Evolutionary conservation across 164 flowering plant species (phyloP).

Genomic region (Sextonia rubra): DNA sequence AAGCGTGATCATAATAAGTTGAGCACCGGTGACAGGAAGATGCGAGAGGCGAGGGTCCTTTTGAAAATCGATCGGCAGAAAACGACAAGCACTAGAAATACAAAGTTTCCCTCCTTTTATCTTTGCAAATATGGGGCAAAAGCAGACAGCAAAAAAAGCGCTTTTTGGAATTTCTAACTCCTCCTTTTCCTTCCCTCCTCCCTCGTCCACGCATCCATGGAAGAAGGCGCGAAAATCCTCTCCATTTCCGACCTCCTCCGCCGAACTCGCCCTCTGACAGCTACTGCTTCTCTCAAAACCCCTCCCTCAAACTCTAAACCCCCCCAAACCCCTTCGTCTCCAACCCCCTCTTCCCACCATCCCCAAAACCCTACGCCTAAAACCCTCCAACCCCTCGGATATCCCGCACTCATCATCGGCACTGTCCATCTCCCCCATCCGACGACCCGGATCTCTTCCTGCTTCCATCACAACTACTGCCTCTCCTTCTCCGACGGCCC

Average conservation of each 20-base stretch:
- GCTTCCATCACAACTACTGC: slow-evolving; percentile 37
- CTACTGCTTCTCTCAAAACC: slow-evolving; percentile 32
- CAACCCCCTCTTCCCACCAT: neutral
- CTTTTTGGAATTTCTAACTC: neutral
- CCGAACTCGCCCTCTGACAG: slow-evolving; percentile 51
- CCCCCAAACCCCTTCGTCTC: neutral
- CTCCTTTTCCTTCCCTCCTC: neutral
- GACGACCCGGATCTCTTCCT: neutral
- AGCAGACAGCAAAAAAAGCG: too few species aligned
- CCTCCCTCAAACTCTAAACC: slow-evolving; percentile 5
- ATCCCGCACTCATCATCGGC: slow-evolving; percentile 54
- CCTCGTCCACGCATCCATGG: slow-evolving; percentile 1
- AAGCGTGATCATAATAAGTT: too few species aligned
- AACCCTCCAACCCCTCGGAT: slow-evolving; percentile 34
- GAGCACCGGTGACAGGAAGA: too few species aligned
- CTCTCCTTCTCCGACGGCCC: slow-evolving; percentile 59
- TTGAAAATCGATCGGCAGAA: too few species aligned
- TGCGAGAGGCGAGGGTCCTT: too few species aligned
- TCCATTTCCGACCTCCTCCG: slow-evolving; percentile 52
- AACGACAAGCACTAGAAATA: too few species aligned
- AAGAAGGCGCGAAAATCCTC: slow-evolving; percentile 18
- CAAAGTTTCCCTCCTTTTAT: too few species aligned
- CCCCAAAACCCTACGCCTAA: slow-evolving; percentile 25
- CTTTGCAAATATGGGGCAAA: too few species aligned
- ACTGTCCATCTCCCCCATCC: slow-evolving; percentile 33